phyloP scores from a whole-genome alignment of 2,329 filamentous ascomycete genomes.

The Aspergillus latus region DNA sequence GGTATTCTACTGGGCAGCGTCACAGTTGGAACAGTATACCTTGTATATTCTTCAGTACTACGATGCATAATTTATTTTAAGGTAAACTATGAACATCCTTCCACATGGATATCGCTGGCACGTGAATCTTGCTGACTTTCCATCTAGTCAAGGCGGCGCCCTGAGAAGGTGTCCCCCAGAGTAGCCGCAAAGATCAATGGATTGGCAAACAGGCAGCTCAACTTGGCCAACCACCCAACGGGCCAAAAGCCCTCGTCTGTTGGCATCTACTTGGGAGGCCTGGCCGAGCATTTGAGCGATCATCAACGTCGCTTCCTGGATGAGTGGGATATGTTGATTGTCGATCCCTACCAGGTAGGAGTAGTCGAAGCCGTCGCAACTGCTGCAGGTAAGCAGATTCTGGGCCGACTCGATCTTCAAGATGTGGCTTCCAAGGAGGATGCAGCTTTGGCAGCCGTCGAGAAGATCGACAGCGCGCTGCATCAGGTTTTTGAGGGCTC shows the following conservation, averaged over 20 bases:
- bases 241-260: constrained; percentile 37
- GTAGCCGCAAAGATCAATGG: constrained; percentile 25
- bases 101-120: background rate
- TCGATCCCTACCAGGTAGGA: constrained; percentile 43
- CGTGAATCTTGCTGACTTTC: background rate
- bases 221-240: constrained; percentile 18
- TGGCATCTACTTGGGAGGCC: constrained; percentile 46
- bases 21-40: constrained; percentile 28
- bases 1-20: constrained; percentile 34
- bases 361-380: constrained; percentile 36
- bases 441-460: constrained; percentile 26
- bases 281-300: constrained; percentile 33
- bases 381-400: constrained; percentile 20
- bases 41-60: constrained; percentile 28
- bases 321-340: constrained; percentile 47
- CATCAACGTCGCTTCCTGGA: constrained; percentile 38
- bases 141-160: constrained; percentile 25
- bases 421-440: constrained; percentile 23
- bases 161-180: constrained; percentile 27
- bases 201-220: constrained; percentile 25
- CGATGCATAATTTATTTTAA: constrained; percentile 29
- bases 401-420: constrained; percentile 37
- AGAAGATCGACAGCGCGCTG: constrained; percentile 32
- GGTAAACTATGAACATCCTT: constrained; percentile 22
- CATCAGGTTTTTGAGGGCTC: constrained; percentile 26